A percentile compares a stretch with the other conserved stretches of the same genome.
phyloP scores from a whole-genome alignment of 139 green algal species.

The Diplosphaera chodatii region DNA sequence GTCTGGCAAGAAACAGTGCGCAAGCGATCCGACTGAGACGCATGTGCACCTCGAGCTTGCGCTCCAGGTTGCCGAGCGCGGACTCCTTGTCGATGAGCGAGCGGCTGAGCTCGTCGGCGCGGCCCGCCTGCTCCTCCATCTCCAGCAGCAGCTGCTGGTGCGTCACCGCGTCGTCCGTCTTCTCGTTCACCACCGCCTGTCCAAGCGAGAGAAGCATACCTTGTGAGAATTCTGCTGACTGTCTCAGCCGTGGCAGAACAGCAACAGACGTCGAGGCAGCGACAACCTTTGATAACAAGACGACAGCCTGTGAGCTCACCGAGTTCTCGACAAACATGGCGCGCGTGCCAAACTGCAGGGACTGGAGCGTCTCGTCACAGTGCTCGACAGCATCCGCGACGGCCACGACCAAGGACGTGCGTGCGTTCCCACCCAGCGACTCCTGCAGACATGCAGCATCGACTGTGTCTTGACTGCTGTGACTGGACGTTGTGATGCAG shows the following conservation, averaged over 20 bases:
- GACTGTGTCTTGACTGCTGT: too few species aligned
- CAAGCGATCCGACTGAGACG: background rate
- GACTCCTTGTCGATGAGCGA: constrained; percentile 50
- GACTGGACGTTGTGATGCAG: too few species aligned
- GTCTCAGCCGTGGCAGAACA: too few species aligned
- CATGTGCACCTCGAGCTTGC: constrained; percentile 1
- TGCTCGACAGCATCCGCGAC: constrained; percentile 57
- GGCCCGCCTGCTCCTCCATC: constrained; percentile 29
- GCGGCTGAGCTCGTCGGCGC: constrained; percentile 31
- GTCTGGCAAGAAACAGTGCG: background rate
- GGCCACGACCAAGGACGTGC: constrained; percentile 49
- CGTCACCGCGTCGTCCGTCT: constrained; percentile 26
- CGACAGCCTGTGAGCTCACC: background rate
- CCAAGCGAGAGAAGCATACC: too few species aligned
- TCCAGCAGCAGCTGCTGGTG: constrained; percentile 9
- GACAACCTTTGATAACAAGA: too few species aligned
- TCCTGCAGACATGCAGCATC: constrained; percentile 22
- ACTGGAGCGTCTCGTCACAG: constrained; percentile 70
- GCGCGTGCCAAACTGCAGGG: constrained; percentile 67
- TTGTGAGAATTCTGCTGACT: too few species aligned
- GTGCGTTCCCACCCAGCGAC: constrained; percentile 50
- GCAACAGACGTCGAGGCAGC: too few species aligned
- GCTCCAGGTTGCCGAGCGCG: constrained; percentile 35
- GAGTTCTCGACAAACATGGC: constrained; percentile 74
- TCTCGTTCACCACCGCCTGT: constrained; percentile 59